These are phyloP conservation scores for Exophiala sideris DNA, from an alignment of 2,329 filamentous ascomycete species.

Conservation along the genomic window DNA sequence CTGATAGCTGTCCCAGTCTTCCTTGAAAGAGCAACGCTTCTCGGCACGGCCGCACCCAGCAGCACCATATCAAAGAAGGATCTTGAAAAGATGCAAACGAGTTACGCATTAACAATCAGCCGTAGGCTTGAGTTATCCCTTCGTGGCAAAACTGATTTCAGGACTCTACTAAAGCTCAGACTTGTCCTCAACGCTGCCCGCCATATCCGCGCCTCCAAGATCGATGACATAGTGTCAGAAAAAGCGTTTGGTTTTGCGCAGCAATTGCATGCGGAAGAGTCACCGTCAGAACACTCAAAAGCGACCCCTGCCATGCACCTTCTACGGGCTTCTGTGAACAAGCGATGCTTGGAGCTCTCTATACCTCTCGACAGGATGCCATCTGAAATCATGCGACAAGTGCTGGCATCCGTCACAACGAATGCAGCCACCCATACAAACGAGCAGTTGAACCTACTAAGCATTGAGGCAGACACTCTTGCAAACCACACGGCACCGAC, in stretches of 20 bases:
- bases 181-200: no score
- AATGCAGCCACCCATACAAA: neutral
- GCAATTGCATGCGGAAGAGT: neutral
- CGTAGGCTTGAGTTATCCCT: no score
- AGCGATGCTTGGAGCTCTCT: constrained; percentile 1
- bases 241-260: neutral
- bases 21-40: no score
- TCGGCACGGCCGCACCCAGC: no score
- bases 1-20: no score
- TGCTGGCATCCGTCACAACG: constrained; percentile 4
- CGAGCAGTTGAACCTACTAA: constrained; percentile 3
- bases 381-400: neutral
- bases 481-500: neutral
- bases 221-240: neutral
- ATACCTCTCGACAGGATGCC: neutral
- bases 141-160: no score
- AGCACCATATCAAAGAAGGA: no score
- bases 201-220: no score
- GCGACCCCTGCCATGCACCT: neutral
- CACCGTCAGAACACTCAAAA: neutral
- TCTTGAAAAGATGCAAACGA: no score
- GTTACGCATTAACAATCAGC: no score
- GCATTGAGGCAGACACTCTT: constrained; percentile 8
- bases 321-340: constrained; percentile 1
- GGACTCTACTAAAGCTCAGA: no score